These are phyloP conservation scores for Paraphoma chrysanthemicola DNA, from an alignment of 2,329 filamentous ascomycete genomes.

Conservation along the genomic window DNA sequence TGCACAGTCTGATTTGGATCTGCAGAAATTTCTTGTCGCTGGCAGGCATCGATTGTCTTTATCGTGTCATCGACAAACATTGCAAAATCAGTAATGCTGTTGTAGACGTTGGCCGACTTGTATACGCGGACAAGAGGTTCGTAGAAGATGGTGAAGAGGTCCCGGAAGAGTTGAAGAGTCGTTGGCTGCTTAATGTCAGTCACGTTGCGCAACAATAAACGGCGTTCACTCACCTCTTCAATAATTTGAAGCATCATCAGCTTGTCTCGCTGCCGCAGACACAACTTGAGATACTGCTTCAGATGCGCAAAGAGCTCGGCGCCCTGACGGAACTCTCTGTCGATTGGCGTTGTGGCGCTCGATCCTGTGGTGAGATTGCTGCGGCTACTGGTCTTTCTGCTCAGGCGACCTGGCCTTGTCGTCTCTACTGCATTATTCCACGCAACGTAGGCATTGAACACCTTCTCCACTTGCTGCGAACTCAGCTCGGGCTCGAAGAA, in stretches of 20 bases:
- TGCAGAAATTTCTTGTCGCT: constrained; percentile 81
- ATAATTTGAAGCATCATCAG: constrained; percentile 95
- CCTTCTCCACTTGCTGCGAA: constrained; percentile 77
- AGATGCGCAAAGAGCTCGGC: constrained; percentile 92
- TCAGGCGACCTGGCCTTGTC: constrained; percentile 45
- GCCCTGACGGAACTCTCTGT: constrained; percentile 86
- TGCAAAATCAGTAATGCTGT: constrained; percentile 94
- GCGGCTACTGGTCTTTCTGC: constrained; percentile 42
- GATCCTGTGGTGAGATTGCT: constrained; percentile 36
- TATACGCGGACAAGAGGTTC: constrained; percentile 96
- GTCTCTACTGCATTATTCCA: constrained; percentile 96
- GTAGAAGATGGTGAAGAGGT: constrained; percentile 98
- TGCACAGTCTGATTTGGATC: constrained; percentile 99
- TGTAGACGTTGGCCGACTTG: constrained; percentile 98
- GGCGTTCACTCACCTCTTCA: constrained; percentile 67
- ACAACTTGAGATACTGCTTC: constrained; percentile 92
- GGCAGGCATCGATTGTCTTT: constrained; percentile 72
- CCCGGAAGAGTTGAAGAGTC: constrained; percentile 94
- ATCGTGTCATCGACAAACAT: constrained; percentile 94
- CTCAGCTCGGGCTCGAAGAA: constrained; percentile 74
- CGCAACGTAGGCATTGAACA: constrained; percentile 94
- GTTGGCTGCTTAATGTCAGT: constrained; percentile 64
- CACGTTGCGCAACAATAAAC: background rate
- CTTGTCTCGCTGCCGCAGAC: constrained; percentile 92
- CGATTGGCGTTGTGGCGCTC: constrained; percentile 57